These are phyloP conservation scores for Arctostaphylos glauca DNA, from an alignment of 148 eudicot species.

Conservation along the genomic window DNA sequence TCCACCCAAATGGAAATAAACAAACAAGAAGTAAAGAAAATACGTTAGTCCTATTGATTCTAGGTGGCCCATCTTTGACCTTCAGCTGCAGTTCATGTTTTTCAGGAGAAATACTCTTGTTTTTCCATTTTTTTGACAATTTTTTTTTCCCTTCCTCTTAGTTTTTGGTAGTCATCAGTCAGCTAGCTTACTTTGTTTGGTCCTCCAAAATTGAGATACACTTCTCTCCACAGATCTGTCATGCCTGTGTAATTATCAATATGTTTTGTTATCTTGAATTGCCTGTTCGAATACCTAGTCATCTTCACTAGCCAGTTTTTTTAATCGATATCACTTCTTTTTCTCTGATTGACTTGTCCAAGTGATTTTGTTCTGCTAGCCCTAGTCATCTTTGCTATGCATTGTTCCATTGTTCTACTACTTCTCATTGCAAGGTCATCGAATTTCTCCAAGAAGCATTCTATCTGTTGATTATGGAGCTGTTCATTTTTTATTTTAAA, in stretches of 20 bases:
- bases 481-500: neutral
- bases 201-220: neutral
- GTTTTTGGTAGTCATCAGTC: constrained; percentile 6
- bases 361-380: neutral
- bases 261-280: neutral
- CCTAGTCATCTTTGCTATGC: neutral
- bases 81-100: neutral
- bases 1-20: neutral
- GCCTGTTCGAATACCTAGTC: neutral
- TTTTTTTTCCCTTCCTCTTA: neutral
- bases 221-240: neutral
- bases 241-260: neutral
- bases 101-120: neutral
- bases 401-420: neutral
- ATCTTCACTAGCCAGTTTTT: neutral
- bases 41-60: neutral
- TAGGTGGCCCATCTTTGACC: constrained; percentile 8
- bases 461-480: neutral
- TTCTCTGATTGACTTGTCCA: neutral
- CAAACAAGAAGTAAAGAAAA: neutral
- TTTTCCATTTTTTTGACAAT: neutral
- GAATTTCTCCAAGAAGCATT: neutral
- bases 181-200: neutral
- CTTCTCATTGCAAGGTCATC: neutral
- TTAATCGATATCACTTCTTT: neutral